Evolutionary conservation across 2,329 filamentous ascomycete species (phyloP).

Genomic region (Onygenales sp.): DNA sequence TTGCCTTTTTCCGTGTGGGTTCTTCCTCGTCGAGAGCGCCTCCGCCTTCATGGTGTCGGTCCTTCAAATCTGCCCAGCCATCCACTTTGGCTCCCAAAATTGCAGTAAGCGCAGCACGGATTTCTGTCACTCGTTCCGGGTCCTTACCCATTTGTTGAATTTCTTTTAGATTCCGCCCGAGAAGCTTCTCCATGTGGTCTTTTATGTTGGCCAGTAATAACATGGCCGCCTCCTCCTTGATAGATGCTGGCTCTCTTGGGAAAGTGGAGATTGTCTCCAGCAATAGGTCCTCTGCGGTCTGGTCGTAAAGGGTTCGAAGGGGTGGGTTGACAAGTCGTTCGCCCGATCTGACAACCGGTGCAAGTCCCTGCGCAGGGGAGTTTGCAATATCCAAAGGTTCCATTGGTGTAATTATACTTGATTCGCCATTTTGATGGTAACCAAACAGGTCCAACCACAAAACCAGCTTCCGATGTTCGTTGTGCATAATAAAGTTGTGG

Average conservation of each 20-base stretch:
- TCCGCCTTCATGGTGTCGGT: slow-evolving; percentile 7
- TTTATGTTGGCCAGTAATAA: slow-evolving; percentile 39
- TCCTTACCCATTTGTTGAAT: slow-evolving; percentile 38
- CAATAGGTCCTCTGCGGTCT: slow-evolving; percentile 34
- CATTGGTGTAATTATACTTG: slow-evolving; percentile 35
- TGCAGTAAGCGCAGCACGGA: slow-evolving; percentile 33
- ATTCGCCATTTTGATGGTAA: slow-evolving; percentile 39
- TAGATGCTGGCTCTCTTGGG: slow-evolving; percentile 32
- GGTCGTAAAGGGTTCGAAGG: slow-evolving; percentile 32
- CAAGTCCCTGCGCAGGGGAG: slow-evolving; percentile 27
- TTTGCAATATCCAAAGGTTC: slow-evolving; percentile 31
- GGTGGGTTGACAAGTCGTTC: slow-evolving; percentile 34
- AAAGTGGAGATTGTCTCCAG: slow-evolving; percentile 37
- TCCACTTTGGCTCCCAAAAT: slow-evolving; percentile 36
- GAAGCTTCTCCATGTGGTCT: slow-evolving; percentile 39
- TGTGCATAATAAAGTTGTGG: slow-evolving; percentile 57
- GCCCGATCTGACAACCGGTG: slow-evolving; percentile 33
- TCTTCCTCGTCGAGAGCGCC: slow-evolving; percentile 11
- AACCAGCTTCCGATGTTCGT: slow-evolving; percentile 55
- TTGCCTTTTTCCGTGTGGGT: slow-evolving; percentile 30
- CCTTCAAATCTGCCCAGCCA: slow-evolving; percentile 33
- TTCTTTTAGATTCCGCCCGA: slow-evolving; percentile 33
- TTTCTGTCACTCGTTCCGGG: slow-evolving; percentile 35
- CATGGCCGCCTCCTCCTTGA: slow-evolving; percentile 39
- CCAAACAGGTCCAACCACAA: slow-evolving; percentile 58